Base-by-base conservation (phyloP, 2,329 filamentous ascomycete genomes). In the Pestalotiopsis sp. region DNA sequence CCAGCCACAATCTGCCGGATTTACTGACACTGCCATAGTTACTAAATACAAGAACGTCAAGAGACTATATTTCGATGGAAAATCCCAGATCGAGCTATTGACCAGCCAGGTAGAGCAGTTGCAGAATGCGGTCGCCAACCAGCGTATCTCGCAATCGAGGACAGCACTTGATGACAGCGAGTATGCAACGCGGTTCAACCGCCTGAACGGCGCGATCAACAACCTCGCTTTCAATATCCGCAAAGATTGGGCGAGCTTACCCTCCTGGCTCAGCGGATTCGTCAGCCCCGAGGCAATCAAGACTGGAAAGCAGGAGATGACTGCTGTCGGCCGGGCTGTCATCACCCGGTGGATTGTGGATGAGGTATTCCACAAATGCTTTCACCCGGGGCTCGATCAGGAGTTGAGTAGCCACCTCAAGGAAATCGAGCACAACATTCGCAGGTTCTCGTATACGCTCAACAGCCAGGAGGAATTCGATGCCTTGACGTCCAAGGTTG, bases 21-120 rank as follows among this genome's bases (percentile, higher is more conserved):
- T 65, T 67, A 57, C 74, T 79, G 41, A 89, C 70, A 75, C 79
- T 68, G 38, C 60, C 69, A 66, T 72, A 97, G 95, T 96, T 77
- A 90, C 90, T 73, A 99, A 99, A 83, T 99, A 99, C 80, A 97
- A 97, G 80, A 97, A 98, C 78, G 95, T 99, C 68, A 99, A 99
- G 84, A 91, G 94, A 68, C 93, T 98, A 75, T 99, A 98, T 79
- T 98, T 98, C 79, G 96, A 98, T 72, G 94, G 95, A 77, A 96
- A 97, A 78, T 87, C 91, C 17, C 95, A 98, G 81, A 95, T 98
- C 66, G 95, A 98, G 76, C 90, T 92, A 75, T 92, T 97, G 75
- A 92, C 91, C 73, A 87, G 90, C 20, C 95, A 98, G 80, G 93
- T 98, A 27, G 95, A 98, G 79, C 92, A 96, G 75, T 87, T 99